Base-by-base conservation (phyloP, 345 rosid genomes). In the Punica granatum region DNA sequence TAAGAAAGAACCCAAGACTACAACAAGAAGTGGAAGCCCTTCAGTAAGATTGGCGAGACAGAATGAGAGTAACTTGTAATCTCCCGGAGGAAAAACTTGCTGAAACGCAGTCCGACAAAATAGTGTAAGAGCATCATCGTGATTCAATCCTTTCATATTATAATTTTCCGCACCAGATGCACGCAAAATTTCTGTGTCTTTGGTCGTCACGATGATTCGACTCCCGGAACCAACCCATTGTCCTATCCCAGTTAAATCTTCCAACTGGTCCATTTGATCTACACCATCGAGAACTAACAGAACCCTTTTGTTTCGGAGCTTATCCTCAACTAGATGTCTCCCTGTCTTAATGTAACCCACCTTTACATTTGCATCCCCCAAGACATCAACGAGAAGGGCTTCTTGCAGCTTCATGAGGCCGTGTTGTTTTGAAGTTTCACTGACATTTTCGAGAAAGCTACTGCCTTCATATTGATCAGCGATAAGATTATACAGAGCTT, bases 381-480 rank as follows among this genome's bases (percentile, higher is more conserved):
- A 41, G 21, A 73, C 30, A 3, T 75, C 66, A 49, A 7, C 19
- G 54, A 75, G 71, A 56, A 78, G 72, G 19, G 63, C 25, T 28
- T 78, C 64, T 66, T 73, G 75, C 11, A 78, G 25, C 36, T 60
- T 43, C 6, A 48, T 59, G 1, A 66, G 26, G 42, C 69, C 70
- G 10, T 56, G 39, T 19, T 66, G 70, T 65, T 63, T 56, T 21
- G 69, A 51, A 18, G 51, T 74, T 72, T 77, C 78, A 60, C 81
- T 74, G 19, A 82, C 86, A 65, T 80, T 79, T n/a, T 56, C 68
- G 13, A 79, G 60, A 19, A 83, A 77, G 77, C 72, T 75, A 34
- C 67, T 69, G 43, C 79, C 75, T 26, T 85, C 77, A 51, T 80
- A 87, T 71, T 71, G 69, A 23, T 71, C 64, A 21, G 74, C 16